phyloP scores from a whole-genome alignment of 2,329 filamentous ascomycete species.

The Chaetomium sp. region DNA sequence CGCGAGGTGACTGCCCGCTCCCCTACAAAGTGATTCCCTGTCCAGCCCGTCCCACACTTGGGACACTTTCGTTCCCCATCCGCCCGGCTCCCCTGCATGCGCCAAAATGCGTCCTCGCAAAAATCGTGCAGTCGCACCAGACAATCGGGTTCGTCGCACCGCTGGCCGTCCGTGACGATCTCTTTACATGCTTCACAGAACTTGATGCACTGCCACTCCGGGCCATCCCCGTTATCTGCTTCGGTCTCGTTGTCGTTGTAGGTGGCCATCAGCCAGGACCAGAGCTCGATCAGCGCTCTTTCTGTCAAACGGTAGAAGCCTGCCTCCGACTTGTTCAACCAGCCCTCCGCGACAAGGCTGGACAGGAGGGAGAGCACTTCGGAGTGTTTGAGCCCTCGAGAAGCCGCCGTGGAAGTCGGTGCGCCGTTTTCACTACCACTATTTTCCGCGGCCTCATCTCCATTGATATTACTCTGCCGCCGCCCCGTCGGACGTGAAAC shows the following conservation, averaged over 20 bases:
- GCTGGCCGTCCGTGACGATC: constrained; percentile 76
- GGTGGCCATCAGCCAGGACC: constrained; percentile 75
- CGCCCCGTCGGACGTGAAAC: constrained; percentile 48
- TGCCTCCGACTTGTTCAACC: constrained; percentile 68
- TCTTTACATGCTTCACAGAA: constrained; percentile 84
- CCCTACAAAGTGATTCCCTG: constrained; percentile 44
- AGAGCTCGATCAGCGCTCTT: constrained; percentile 76
- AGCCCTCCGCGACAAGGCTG: constrained; percentile 69
- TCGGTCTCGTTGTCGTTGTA: constrained; percentile 73
- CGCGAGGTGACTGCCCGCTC: constrained; percentile 51
- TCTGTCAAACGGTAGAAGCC: constrained; percentile 72
- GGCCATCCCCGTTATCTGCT: constrained; percentile 17
- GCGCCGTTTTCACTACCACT: constrained; percentile 20
- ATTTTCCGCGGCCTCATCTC: background rate
- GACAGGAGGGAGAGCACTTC: constrained; percentile 70
- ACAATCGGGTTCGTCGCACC: constrained; percentile 66
- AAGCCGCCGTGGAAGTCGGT: constrained; percentile 31
- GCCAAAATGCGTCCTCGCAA: constrained; percentile 69
- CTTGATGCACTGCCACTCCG: constrained; percentile 70
- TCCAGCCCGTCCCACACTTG: constrained; percentile 48
- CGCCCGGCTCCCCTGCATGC: constrained; percentile 48
- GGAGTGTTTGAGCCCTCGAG: constrained; percentile 61
- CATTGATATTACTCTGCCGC: constrained; percentile 21
- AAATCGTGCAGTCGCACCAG: constrained; percentile 66
- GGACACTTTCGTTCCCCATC: constrained; percentile 48